Evolutionary conservation across 352 stramenopile genomes (phyloP).

Genomic region (Globisporangium acanthophoron): DNA sequence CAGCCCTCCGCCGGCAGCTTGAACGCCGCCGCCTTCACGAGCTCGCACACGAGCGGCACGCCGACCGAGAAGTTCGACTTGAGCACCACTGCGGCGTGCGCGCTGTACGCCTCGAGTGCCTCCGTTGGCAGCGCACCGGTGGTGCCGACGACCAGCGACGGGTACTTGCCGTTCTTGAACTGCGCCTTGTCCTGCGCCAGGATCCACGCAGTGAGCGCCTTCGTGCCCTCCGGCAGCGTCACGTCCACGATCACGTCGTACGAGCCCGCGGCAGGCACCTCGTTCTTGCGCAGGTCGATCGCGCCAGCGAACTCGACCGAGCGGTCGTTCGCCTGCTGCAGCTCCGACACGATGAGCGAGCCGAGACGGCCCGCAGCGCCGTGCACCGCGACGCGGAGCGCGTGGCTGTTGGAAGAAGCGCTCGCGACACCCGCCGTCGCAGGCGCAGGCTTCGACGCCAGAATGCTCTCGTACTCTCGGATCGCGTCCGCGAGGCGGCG

Average conservation of each 20-base stretch:
- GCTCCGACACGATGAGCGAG: constrained; percentile 62
- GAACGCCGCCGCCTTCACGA: constrained; percentile 69
- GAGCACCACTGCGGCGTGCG: constrained; percentile 55
- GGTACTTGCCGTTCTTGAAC: constrained; percentile 63
- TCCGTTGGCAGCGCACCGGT: constrained; percentile 55
- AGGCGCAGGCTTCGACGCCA: constrained; percentile 26
- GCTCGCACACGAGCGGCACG: constrained; percentile 69
- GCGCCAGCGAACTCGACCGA: constrained; percentile 46
- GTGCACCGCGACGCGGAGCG: constrained; percentile 62
- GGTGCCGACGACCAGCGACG: constrained; percentile 73
- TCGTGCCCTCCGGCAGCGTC: constrained; percentile 65
- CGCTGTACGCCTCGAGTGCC: constrained; percentile 54
- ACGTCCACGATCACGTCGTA: constrained; percentile 79
- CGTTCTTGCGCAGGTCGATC: constrained; percentile 52
- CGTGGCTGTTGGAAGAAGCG: constrained; percentile 17
- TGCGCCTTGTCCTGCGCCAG: constrained; percentile 40
- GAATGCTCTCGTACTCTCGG: constrained; percentile 47
- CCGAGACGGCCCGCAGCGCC: constrained; percentile 63
- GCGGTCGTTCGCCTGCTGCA: constrained; percentile 42
- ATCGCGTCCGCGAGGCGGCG: constrained; percentile 67
- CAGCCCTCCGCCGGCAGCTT: constrained; percentile 65
- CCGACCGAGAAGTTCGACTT: constrained; percentile 85
- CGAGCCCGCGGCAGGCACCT: constrained; percentile 26
- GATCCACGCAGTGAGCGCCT: constrained; percentile 52
- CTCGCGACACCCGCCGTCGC: constrained; percentile 8